Evolutionary conservation across 2,329 filamentous ascomycete genomes (phyloP).

Genomic region (Cytospora paraplurivora): DNA sequence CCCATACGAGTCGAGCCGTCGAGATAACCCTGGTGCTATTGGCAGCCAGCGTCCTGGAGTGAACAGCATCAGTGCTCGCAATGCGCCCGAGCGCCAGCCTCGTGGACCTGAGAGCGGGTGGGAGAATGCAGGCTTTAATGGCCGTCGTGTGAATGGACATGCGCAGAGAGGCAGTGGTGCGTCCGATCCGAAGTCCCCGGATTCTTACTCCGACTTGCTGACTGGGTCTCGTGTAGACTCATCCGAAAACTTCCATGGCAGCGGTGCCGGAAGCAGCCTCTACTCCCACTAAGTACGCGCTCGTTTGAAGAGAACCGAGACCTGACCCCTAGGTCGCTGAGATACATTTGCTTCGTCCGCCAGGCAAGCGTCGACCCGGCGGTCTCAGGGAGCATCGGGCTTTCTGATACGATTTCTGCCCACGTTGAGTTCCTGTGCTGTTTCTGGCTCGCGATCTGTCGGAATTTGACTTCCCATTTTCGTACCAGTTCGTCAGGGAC

Average conservation of each 20-base stretch:
- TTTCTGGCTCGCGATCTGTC: constrained; percentile 12
- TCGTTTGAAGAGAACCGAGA: constrained; percentile 9
- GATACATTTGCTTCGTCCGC: constrained; percentile 12
- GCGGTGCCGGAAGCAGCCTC: constrained; percentile 26
- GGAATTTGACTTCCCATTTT: constrained; percentile 17
- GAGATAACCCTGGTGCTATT: constrained; percentile 62
- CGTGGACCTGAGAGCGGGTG: constrained; percentile 60
- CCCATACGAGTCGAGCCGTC: constrained; percentile 50
- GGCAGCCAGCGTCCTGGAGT: constrained; percentile 64
- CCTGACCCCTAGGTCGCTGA: constrained; percentile 14
- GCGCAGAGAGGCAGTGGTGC: constrained; percentile 62
- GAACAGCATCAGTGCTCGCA: constrained; percentile 45
- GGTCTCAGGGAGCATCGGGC: constrained; percentile 21
- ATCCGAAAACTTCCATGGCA: constrained; percentile 29
- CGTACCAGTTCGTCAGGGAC: constrained; percentile 8
- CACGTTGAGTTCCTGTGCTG: constrained; percentile 15
- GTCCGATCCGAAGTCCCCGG: constrained; percentile 27
- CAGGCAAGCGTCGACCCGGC: constrained; percentile 20
- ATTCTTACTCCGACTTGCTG: constrained; percentile 29
- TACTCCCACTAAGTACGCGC: constrained; percentile 26
- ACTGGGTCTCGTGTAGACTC: constrained; percentile 29
- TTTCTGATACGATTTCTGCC: constrained; percentile 19
- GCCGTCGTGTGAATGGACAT: constrained; percentile 61
- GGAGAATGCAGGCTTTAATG: constrained; percentile 58
- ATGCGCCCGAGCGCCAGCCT: constrained; percentile 63